These are phyloP conservation scores for Pyrenophora teres DNA, from an alignment of 2,329 filamentous ascomycete genomes.

Conservation along the genomic window DNA sequence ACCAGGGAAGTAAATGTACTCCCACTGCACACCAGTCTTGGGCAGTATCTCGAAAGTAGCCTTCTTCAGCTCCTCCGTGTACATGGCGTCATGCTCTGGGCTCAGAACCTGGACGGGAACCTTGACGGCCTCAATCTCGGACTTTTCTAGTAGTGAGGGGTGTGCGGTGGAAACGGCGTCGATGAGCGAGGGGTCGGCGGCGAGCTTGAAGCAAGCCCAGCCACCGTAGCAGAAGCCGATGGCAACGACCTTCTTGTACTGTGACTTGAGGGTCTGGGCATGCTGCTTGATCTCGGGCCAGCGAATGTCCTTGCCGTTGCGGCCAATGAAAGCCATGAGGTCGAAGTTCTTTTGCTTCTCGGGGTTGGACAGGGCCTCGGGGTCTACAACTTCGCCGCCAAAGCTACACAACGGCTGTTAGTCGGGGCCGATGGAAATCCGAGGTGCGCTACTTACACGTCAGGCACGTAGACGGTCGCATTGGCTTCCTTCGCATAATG, in stretches of 20 bases:
- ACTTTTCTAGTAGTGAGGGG: constrained; percentile 36
- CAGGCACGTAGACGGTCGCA: constrained; percentile 54
- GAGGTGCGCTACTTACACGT: constrained; percentile 41
- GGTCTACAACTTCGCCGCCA: constrained; percentile 37
- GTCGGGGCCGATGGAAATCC: too few relatives aligned
- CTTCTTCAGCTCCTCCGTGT: constrained; percentile 39
- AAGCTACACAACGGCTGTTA: constrained; percentile 28
- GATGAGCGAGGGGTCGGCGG: constrained; percentile 36
- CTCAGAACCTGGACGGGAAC: constrained; percentile 40
- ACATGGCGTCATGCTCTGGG: constrained; percentile 35
- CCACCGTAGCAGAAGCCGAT: constrained; percentile 58
- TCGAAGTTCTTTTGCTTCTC: constrained; percentile 46
- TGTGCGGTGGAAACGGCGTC: constrained; percentile 39
- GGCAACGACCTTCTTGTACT: constrained; percentile 50
- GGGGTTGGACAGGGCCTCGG: constrained; percentile 31
- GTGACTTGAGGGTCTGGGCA: constrained; percentile 44
- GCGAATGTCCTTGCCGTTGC: constrained; percentile 47
- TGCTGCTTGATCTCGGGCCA: constrained; percentile 46
- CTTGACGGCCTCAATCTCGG: constrained; percentile 38
- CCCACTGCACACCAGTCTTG: constrained; percentile 36
- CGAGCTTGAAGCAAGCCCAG: constrained; percentile 43
- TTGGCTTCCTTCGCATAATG: constrained; percentile 53
- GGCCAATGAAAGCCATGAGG: constrained; percentile 45
- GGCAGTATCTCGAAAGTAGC: constrained; percentile 35
- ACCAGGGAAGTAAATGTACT: constrained; percentile 43